Evolutionary conservation across 83 land plant species (phyloP), one percentile per base, ranked within the genome.

Genomic region (Picea abies): DNA sequence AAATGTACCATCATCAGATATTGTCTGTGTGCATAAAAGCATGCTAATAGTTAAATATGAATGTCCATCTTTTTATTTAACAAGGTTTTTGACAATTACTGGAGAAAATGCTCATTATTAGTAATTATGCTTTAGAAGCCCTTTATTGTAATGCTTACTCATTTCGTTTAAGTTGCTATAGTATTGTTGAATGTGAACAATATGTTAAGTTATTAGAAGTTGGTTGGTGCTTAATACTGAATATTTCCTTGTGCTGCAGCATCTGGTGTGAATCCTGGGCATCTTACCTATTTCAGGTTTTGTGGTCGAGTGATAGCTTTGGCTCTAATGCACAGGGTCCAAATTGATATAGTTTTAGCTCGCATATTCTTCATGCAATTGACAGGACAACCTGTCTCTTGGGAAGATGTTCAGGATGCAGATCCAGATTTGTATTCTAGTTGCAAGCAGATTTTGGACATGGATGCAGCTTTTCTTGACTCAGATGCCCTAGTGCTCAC

Each of bases 321-420:
- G 70, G 99, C 98, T 3, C 82, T 97, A 80, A 94, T 95, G 99
- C 94, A 97, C 82, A 89, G 89, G 83, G 93, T 97, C 37, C 99
- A 97, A 90, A 82, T 95, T 52, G 96, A 97, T 78, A 85, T 97
- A 80, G 89, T 90, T 15, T 89, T 97, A 81, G 93, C 94, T 83
- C 91, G 90, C 6, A 81, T 85, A 10, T 97, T 97, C 80, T 94
- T 94, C 88, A 79, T 88, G 84, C 96, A 95, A 87, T 88, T 97
- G 81, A 94, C 93, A 71, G 93, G 90, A 23, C 81, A 80, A 19
- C 14, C 67, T 62, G 83, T 97, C 56, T 69, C 89, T 9, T 90
- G 95, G 92, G 94, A 97, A 82, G 99, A 97, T 84, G 86, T 95
- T 15, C 84, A 79, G 72, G 98, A 97, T 81, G 93, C 95, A 67